phyloP scores from a whole-genome alignment of 1,284 basidiomycete species.

The Naganishia albida region DNA sequence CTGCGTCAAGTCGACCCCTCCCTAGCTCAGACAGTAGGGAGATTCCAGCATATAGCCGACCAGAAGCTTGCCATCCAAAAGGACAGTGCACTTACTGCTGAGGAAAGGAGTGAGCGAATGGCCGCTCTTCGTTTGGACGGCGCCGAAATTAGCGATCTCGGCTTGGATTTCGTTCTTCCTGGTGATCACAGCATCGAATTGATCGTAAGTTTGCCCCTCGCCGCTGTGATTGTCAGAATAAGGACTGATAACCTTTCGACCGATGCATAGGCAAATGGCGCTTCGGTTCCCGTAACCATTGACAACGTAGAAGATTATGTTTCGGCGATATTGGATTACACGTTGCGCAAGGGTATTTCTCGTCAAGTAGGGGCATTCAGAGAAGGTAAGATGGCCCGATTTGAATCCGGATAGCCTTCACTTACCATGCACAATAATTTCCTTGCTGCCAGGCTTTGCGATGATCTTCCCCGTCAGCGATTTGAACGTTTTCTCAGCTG shows the following conservation, averaged over 20 bases:
- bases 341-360: slow-evolving; percentile 72
- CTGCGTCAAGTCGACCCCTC: slow-evolving; percentile 80
- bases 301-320: slow-evolving; percentile 89
- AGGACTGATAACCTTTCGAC: neutral
- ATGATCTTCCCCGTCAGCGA: slow-evolving; percentile 91
- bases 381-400: slow-evolving; percentile 53
- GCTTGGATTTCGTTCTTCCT: slow-evolving; percentile 93
- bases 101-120: slow-evolving; percentile 16
- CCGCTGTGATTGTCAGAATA: neutral
- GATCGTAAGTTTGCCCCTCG: slow-evolving; percentile 58
- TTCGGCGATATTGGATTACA: slow-evolving; percentile 72
- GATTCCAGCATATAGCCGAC: slow-evolving; percentile 64
- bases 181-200: slow-evolving; percentile 86
- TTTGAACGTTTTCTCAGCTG: slow-evolving; percentile 85
- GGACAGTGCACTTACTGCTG: slow-evolving; percentile 40
- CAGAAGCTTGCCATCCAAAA: slow-evolving; percentile 55
- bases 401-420: neutral
- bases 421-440: neutral
- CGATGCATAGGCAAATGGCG: slow-evolving; percentile 66
- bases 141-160: slow-evolving; percentile 73
- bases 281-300: slow-evolving; percentile 73
- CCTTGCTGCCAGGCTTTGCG: slow-evolving; percentile 66
- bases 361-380: slow-evolving; percentile 80
- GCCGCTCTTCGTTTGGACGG: slow-evolving; percentile 56
- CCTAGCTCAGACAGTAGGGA: slow-evolving; percentile 80